Evolutionary conservation across 2,329 filamentous ascomycete species (phyloP).

Genomic region (Colletotrichum siamense): DNA sequence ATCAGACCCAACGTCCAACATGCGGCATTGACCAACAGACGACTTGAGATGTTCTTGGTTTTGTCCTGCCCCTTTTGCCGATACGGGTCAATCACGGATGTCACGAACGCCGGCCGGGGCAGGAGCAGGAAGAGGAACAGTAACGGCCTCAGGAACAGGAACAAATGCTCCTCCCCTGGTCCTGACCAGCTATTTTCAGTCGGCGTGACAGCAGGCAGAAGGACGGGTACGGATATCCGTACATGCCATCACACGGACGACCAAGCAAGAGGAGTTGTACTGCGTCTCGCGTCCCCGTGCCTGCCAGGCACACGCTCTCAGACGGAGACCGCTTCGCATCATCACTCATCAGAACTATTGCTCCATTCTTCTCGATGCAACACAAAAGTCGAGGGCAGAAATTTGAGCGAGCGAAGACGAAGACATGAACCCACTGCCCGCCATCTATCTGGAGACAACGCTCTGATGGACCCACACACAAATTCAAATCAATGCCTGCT

Average conservation of each 20-base stretch:
- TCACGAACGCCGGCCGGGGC: neutral
- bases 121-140: neutral
- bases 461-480: conserved; percentile 7
- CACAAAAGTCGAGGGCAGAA: conserved; percentile 1
- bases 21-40: neutral
- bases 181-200: neutral
- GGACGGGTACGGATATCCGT: neutral
- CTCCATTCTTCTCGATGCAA: conserved; percentile 16
- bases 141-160: neutral
- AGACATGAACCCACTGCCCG: conserved; percentile 5
- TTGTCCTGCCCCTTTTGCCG: neutral
- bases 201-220: neutral
- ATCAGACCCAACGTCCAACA: neutral
- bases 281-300: conserved; percentile 4
- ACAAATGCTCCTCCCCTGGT: conserved; percentile 5
- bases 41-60: neutral
- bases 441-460: conserved; percentile 12
- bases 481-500: conserved; percentile 23
- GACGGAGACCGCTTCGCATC: conserved; percentile 10
- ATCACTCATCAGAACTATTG: neutral
- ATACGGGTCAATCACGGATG: neutral
- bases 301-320: neutral
- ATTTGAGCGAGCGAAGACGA: neutral
- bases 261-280: neutral
- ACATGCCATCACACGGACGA: neutral